phyloP scores from a whole-genome alignment of 2,329 filamentous ascomycete species.

The Aspergillus arachidicola region DNA sequence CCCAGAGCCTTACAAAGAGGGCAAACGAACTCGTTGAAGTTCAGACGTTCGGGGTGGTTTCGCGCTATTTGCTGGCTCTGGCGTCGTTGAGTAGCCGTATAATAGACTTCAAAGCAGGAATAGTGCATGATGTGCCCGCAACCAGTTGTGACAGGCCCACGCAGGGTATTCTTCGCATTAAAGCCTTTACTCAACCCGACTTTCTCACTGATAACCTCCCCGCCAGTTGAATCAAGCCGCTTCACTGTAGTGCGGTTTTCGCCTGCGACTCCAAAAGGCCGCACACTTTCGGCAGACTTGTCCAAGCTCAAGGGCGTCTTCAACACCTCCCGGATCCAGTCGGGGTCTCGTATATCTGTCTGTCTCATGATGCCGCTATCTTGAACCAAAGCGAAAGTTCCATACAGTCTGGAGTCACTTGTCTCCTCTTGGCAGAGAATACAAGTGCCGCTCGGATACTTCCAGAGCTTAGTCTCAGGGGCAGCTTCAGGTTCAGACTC shows the following conservation, averaged over 20 bases:
- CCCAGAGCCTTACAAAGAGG: slow-evolving; percentile 95
- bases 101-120: slow-evolving; percentile 90
- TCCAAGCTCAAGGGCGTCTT: slow-evolving; percentile 81
- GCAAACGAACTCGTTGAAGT: slow-evolving; percentile 87
- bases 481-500: slow-evolving; percentile 54
- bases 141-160: slow-evolving; percentile 82
- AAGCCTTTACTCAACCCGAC: slow-evolving; percentile 90
- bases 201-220: slow-evolving; percentile 71
- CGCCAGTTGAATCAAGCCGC: slow-evolving; percentile 73
- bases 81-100: slow-evolving; percentile 77
- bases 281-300: slow-evolving; percentile 75
- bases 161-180: slow-evolving; percentile 64
- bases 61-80: slow-evolving; percentile 92
- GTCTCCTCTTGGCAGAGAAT: slow-evolving; percentile 97
- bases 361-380: slow-evolving; percentile 85
- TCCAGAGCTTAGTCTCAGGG: slow-evolving; percentile 75
- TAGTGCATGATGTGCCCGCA: slow-evolving; percentile 99
- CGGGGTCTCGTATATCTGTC: slow-evolving; percentile 78
- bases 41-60: slow-evolving; percentile 83
- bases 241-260: slow-evolving; percentile 79
- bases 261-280: slow-evolving; percentile 87
- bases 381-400: slow-evolving; percentile 87
- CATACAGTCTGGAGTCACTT: slow-evolving; percentile 83
- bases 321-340: slow-evolving; percentile 81
- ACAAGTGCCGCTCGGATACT: slow-evolving; percentile 89